phyloP scores from a whole-genome alignment of 164 flowering plant species.

The Vitis rotundifolia region DNA sequence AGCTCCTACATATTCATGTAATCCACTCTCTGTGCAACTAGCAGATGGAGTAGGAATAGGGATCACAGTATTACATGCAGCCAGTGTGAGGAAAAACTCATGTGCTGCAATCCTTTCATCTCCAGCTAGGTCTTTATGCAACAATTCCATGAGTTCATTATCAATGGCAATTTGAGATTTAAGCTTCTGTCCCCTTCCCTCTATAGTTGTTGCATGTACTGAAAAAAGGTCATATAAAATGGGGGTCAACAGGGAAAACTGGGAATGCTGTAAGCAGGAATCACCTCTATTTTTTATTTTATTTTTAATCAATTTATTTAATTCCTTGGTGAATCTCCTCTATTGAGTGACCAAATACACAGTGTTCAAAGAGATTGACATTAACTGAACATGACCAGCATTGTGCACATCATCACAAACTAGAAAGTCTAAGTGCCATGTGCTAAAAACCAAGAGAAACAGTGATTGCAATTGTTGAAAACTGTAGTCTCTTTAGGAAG shows the following conservation, averaged over 20 bases:
- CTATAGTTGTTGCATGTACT: slow-evolving; percentile 6
- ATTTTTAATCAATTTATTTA: no score
- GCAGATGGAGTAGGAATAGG: slow-evolving; percentile 50
- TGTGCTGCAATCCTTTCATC: slow-evolving; percentile 73
- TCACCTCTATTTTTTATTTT: not conserved
- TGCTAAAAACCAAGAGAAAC: no score
- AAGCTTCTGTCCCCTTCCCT: slow-evolving; percentile 49
- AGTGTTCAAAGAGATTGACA: no score
- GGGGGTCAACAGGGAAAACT: not conserved
- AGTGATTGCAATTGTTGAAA: no score
- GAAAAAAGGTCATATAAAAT: slow-evolving; percentile 10
- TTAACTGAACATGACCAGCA: no score
- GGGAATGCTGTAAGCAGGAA: not conserved
- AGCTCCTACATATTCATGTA: slow-evolving; percentile 32
- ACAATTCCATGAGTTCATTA: slow-evolving; percentile 53
- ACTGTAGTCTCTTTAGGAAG: no score
- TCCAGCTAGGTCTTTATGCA: slow-evolving; percentile 49
- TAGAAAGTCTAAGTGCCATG: no score
- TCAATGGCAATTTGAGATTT: slow-evolving; percentile 61
- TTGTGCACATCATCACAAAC: no score
- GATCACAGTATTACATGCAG: slow-evolving; percentile 92
- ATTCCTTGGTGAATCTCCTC: no score
- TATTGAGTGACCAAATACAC: no score
- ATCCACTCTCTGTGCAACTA: slow-evolving; percentile 18
- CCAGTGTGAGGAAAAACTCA: slow-evolving; percentile 86